Base-by-base conservation (phyloP, 2,329 filamentous ascomycete genomes). In the Triangularia verruculosa region DNA sequence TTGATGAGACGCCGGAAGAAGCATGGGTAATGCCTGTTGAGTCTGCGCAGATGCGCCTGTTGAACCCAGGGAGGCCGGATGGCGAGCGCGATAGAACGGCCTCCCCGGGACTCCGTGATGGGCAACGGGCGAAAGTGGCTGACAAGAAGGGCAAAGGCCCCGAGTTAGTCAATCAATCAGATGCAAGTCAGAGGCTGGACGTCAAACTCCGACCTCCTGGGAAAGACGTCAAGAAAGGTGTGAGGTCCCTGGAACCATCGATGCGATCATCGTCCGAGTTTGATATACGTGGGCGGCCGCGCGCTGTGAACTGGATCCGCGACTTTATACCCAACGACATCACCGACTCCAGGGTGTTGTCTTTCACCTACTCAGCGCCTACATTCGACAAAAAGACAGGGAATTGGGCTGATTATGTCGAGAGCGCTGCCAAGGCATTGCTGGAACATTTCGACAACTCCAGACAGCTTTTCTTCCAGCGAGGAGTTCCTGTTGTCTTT, bases 261-360 rank as follows among this genome's bases (percentile, higher is more conserved):
- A 27, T 20, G 20, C 39, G 43, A 12, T 61, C 58, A n/a, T 64
- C 62, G 3, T 22, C 34, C 17, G 62, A 61, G 6, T 17, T 53
- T 13, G 15, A 13, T 47, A 20, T 27, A 2, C 57, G 57, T 2
- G 24, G 24, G 7, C 32, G 27, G 6, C 24, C 39, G 1, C 56
- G 22, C 4, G 34, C 27, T 4, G 63, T 64, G 13, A 59, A 64
- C 15, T 64, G 63, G 63, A 32, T 64, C 5, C 47, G 51, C 5
- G 59, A 64, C 28, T 55, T 64, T n/a, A 4, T 64, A 15, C 28
- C n/a, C 13, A 17, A 30, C 15, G 59, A 64, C 25, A 51, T 64
- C 20, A 25, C 55, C 1, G 24, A 34, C 2, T 62, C 59, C 6
- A 55, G 63, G 7, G 47, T 64, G 5, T 27, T 64, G 15, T 25